phyloP scores from a whole-genome alignment of 1,139 yeast species.

The Lodderomyces elongisporus region DNA sequence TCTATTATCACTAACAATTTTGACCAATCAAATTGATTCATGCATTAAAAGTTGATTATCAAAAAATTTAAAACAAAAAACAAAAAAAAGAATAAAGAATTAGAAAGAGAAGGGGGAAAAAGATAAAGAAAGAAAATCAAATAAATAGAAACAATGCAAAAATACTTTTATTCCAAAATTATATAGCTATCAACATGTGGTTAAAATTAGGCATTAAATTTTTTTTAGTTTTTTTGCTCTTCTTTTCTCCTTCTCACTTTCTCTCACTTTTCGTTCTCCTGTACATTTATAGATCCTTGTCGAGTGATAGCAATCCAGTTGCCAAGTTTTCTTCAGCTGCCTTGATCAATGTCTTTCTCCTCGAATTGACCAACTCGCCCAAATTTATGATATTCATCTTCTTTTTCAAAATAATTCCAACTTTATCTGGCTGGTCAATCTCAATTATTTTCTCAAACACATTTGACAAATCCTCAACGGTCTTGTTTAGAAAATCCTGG shows the following conservation, averaged over 20 bases:
- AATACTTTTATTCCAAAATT: too few relatives aligned
- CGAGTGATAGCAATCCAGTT: slow-evolving; percentile 16
- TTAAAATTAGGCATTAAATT: too few relatives aligned
- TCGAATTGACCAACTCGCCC: slow-evolving; percentile 39
- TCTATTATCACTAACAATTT: too few relatives aligned
- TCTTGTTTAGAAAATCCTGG: slow-evolving; percentile 64
- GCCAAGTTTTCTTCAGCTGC: slow-evolving; percentile 42
- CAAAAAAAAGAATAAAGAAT: too few relatives aligned
- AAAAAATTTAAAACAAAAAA: too few relatives aligned
- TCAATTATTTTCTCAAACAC: slow-evolving; percentile 56
- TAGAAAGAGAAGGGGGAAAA: too few relatives aligned
- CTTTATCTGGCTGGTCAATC: slow-evolving; percentile 31
- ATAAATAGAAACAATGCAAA: too few relatives aligned
- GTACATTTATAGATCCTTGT: not conserved
- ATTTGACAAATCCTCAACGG: slow-evolving; percentile 77
- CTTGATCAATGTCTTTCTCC: slow-evolving; percentile 47
- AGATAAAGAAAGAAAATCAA: too few relatives aligned
- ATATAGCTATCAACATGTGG: too few relatives aligned
- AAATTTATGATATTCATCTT: slow-evolving; percentile 49
- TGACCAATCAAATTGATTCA: too few relatives aligned
- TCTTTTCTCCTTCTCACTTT: slow-evolving; percentile 3
- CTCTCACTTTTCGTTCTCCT: slow-evolving; percentile 1
- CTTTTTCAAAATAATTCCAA: slow-evolving; percentile 37
- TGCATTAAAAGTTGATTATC: too few relatives aligned
- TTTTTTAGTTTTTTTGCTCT: not conserved